These are phyloP conservation scores for Hibiscus mutabilis DNA, from an alignment of 345 rosid species.

Conservation along the genomic window DNA sequence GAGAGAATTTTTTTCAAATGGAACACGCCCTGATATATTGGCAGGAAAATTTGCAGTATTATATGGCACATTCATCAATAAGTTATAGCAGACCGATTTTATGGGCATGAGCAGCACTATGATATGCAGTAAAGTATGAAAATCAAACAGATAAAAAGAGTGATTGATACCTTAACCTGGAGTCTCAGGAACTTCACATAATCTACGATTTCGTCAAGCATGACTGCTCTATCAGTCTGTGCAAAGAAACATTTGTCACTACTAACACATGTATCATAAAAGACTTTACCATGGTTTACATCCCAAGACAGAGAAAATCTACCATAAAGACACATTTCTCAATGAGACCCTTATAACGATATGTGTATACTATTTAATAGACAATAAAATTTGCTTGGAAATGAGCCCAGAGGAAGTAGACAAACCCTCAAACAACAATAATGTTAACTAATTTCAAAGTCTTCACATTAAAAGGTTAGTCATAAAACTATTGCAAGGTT, in stretches of 20 bases:
- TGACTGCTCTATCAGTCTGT: constrained; percentile 93
- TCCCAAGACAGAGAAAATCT: constrained; percentile 2
- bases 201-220: constrained; percentile 99
- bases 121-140: not conserved
- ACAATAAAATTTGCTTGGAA: not conserved
- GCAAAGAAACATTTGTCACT: constrained; percentile 15
- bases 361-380: not conserved
- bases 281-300: not conserved
- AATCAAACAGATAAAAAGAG: not conserved
- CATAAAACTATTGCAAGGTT: not conserved
- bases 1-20: not conserved
- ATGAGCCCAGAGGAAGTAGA: not conserved
- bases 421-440: not conserved
- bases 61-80: not conserved
- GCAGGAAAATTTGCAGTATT: not conserved
- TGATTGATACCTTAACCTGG: constrained; percentile 79
- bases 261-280: not conserved
- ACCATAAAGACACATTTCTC: not conserved
- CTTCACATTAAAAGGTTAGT: not conserved
- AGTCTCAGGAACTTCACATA: constrained; percentile 98
- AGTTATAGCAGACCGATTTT: not conserved
- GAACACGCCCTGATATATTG: not conserved
- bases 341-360: not conserved
- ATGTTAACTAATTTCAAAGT: not conserved
- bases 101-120: not conserved